Conservation (phyloP, 2,329 filamentous ascomycete species). For the Curvularia hawaiiensis region DNA sequence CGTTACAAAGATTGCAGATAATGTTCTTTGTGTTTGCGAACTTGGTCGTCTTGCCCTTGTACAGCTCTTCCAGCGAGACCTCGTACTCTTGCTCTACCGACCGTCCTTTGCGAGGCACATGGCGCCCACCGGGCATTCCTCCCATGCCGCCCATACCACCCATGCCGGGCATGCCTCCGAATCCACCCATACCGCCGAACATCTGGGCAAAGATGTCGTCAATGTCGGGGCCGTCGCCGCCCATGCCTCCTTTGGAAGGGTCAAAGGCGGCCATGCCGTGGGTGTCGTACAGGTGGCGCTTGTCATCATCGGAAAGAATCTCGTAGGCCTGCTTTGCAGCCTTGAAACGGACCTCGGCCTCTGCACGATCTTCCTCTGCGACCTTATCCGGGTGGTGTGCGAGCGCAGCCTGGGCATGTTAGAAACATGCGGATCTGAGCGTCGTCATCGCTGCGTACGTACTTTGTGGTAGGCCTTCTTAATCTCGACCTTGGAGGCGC, state of each 20-base stretch:
- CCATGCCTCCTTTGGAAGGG: slow-evolving; percentile 66
- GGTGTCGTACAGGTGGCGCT: slow-evolving; percentile 87
- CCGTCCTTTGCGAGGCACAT: slow-evolving; percentile 68
- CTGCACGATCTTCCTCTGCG: slow-evolving; percentile 79
- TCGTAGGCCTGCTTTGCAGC: slow-evolving; percentile 93
- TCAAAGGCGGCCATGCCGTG: slow-evolving; percentile 98
- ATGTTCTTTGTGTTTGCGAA: slow-evolving; percentile 96
- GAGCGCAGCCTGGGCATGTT: slow-evolving; percentile 71
- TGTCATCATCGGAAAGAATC: slow-evolving; percentile 94
- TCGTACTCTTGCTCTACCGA: slow-evolving; percentile 92
- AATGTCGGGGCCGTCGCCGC: slow-evolving; percentile 71
- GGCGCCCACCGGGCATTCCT: slow-evolving; percentile 56
- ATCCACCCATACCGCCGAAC: slow-evolving; percentile 65
- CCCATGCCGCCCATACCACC: slow-evolving; percentile 62
- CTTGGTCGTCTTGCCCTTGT: slow-evolving; percentile 98
- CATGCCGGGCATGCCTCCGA: slow-evolving; percentile 59
- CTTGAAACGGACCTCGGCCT: slow-evolving; percentile 93
- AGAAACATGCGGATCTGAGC: background rate
- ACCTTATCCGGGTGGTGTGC: slow-evolving; percentile 96
- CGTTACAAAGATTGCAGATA: slow-evolving; percentile 85
- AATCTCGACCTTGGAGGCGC: slow-evolving; percentile 78
- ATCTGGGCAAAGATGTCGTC: slow-evolving; percentile 94
- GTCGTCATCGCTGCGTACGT: slow-evolving; percentile 27
- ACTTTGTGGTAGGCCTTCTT: slow-evolving; percentile 98
- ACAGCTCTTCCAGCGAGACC: slow-evolving; percentile 90